Evolutionary conservation across 495 filamentous ascomycete species (phyloP).

Genomic region (Penicillium bovifimosum): DNA sequence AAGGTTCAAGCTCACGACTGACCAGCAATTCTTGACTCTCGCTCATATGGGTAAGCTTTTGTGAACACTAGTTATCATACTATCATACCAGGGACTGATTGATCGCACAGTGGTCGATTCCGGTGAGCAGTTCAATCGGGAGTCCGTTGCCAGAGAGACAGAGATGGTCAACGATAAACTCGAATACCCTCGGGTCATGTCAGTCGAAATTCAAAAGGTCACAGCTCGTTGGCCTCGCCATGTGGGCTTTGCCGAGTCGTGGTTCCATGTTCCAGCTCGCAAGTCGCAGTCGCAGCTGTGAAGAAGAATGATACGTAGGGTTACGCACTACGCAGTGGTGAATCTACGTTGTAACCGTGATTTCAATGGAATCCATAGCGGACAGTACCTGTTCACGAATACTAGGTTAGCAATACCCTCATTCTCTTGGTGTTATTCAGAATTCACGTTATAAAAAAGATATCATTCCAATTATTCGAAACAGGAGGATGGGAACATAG

Average conservation of each 20-base stretch:
- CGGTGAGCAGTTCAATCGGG: slow-evolving; percentile 13
- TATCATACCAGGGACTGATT: not conserved
- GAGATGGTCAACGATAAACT: slow-evolving; percentile 11
- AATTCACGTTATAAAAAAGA: too few relatives aligned
- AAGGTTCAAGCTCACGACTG: not conserved
- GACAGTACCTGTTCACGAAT: too few relatives aligned
- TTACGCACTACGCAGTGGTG: too few relatives aligned
- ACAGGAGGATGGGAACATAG: too few relatives aligned
- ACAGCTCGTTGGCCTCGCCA: slow-evolving; percentile 19
- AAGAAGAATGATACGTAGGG: too few relatives aligned
- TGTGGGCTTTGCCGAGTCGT: slow-evolving; percentile 18
- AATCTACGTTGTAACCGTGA: too few relatives aligned
- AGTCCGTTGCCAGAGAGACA: slow-evolving; percentile 5
- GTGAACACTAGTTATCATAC: not conserved
- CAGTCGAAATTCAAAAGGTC: slow-evolving; percentile 13
- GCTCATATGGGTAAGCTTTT: not conserved
- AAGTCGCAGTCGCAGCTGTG: slow-evolving; percentile 10
- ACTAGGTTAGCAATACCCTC: too few relatives aligned
- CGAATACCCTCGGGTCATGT: slow-evolving; percentile 9
- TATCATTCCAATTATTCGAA: too few relatives aligned
- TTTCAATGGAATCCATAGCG: too few relatives aligned
- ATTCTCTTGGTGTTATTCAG: too few relatives aligned
- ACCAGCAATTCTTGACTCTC: not conserved
- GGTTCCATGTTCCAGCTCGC: slow-evolving; percentile 19
- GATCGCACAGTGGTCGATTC: not conserved